These are phyloP conservation scores for Flagelloscypha sp. DNA, from an alignment of 768 basidiomycete genomes.

Conservation along the genomic window DNA sequence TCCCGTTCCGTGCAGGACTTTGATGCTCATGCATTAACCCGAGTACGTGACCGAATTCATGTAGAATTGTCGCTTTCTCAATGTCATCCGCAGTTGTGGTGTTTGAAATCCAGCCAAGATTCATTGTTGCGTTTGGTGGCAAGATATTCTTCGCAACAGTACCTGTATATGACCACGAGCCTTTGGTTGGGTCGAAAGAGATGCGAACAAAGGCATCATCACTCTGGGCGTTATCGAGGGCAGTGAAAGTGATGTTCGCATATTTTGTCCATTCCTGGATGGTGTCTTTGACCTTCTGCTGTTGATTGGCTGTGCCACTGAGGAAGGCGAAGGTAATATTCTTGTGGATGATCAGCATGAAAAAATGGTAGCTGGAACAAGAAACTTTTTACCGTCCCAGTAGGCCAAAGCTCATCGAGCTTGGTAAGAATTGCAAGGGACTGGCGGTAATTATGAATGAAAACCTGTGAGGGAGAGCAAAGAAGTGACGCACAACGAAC, in stretches of 20 bases:
- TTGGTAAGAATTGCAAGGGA: no score
- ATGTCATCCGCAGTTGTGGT: neutral
- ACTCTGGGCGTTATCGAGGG: no score
- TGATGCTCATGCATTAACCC: constrained; percentile 11
- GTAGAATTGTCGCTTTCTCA: constrained; percentile 9
- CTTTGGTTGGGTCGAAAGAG: constrained; percentile 5
- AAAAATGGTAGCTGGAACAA: no score
- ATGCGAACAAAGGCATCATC: no score
- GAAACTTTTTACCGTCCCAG: no score
- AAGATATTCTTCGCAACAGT: neutral
- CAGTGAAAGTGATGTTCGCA: constrained; percentile 6
- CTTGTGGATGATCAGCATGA: no score
- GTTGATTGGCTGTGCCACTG: constrained; percentile 2
- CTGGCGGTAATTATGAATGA: no score
- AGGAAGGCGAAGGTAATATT: constrained; percentile 4
- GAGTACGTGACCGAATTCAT: constrained; percentile 12
- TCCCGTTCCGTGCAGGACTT: constrained; percentile 6
- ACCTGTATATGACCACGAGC: constrained; percentile 7
- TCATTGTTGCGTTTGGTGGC: constrained; percentile 4
- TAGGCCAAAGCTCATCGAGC: no score
- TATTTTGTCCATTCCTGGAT: constrained; percentile 6
- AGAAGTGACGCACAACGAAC: no score
- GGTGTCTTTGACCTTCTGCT: constrained; percentile 1
- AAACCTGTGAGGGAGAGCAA: no score
- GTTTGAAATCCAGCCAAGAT: constrained; percentile 5